These are phyloP conservation scores for Globisporangium rhizosaccharum DNA, from an alignment of 352 stramenopile genomes.

Conservation along the genomic window DNA sequence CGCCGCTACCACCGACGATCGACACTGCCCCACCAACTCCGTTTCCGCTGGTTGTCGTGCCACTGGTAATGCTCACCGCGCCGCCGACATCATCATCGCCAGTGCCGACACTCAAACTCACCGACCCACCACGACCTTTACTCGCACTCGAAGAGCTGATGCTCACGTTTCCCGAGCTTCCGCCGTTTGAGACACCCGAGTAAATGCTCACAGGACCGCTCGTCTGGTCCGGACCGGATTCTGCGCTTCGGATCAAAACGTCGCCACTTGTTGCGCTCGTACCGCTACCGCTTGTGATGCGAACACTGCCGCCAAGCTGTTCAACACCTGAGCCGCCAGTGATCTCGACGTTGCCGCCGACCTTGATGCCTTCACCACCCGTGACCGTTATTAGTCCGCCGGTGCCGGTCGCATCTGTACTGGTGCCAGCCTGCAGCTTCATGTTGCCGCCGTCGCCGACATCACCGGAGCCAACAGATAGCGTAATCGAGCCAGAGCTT, in stretches of 20 bases:
- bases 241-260: constrained; percentile 14
- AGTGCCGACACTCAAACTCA: constrained; percentile 19
- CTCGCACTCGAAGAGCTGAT: constrained; percentile 13
- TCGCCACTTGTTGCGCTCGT: constrained; percentile 16
- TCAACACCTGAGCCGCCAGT: constrained; percentile 15
- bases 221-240: constrained; percentile 8
- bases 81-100: constrained; percentile 16
- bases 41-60: constrained; percentile 5
- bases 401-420: constrained; percentile 11
- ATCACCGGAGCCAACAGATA: constrained; percentile 22
- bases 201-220: constrained; percentile 20
- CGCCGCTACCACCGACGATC: constrained; percentile 17
- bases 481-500: constrained; percentile 16
- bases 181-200: constrained; percentile 14
- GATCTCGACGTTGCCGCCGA: constrained; percentile 22
- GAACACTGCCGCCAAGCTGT: constrained; percentile 21
- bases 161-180: constrained; percentile 18
- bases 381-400: constrained; percentile 14
- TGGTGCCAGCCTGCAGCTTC: constrained; percentile 21
- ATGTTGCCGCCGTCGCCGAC: constrained; percentile 9
- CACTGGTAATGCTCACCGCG: constrained; percentile 14
- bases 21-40: constrained; percentile 19
- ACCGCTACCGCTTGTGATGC: constrained; percentile 19
- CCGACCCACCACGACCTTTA: constrained; percentile 14
- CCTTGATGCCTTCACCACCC: constrained; percentile 18